These are phyloP conservation scores for Camellia lanceoleosa DNA, from an alignment of 148 eudicot species.

Conservation along the genomic window DNA sequence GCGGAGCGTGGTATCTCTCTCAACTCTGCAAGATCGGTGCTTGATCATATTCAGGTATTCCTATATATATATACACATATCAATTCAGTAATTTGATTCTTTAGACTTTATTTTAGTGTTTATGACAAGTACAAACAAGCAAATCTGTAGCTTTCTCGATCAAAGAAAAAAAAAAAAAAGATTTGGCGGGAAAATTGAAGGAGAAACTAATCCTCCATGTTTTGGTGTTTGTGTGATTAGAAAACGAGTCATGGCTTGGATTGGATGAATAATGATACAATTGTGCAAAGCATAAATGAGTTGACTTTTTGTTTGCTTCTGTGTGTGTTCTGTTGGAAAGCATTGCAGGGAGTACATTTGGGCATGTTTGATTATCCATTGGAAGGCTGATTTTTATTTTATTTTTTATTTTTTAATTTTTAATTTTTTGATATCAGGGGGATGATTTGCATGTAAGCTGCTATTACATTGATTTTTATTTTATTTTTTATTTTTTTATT, in stretches of 20 bases:
- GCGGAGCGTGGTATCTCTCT: slow-evolving; percentile 86
- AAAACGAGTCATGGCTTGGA: neutral
- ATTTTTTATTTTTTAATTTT: neutral
- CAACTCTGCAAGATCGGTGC: slow-evolving; percentile 85
- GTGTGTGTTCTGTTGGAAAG: neutral
- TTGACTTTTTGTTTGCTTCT: neutral
- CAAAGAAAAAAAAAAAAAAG: too few relatives aligned
- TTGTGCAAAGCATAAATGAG: neutral
- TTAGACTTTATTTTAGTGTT: neutral
- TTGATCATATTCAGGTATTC: slow-evolving; percentile 84
- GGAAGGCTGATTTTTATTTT: slow-evolving; percentile 1
- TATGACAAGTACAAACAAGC: neutral
- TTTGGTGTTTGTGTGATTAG: neutral
- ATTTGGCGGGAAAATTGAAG: neutral
- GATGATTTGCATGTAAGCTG: slow-evolving; percentile 73
- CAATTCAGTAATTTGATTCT: neutral
- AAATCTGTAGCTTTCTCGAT: neutral
- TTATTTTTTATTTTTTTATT: neutral
- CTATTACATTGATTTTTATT: slow-evolving; percentile 64
- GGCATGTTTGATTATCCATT: neutral
- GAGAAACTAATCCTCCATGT: slow-evolving; percentile 5
- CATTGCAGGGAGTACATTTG: neutral
- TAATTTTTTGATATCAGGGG: slow-evolving; percentile 37
- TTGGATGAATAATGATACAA: neutral
- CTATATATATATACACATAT: neutral